A percentile compares a stretch with the other conserved stretches of the same genome.
Conservation (phyloP, 257 asterid species). For the Thymus mandschuricus region DNA sequence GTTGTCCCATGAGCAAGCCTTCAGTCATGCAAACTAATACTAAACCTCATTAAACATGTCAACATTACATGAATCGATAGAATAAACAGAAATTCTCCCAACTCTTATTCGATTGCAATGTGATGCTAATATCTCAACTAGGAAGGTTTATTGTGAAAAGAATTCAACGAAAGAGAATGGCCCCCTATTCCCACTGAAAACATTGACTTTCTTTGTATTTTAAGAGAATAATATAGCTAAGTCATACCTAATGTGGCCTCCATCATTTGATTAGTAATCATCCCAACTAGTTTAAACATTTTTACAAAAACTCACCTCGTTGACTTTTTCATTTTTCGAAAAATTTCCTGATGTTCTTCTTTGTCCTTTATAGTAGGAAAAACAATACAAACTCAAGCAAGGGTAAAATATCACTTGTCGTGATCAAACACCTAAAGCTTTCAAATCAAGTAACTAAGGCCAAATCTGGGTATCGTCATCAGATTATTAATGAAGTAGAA, state of each 20-base stretch:
- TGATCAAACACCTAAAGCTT: background rate
- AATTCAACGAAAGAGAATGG: constrained; percentile 5
- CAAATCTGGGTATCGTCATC: background rate
- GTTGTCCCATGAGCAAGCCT: background rate
- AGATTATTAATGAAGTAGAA: background rate
- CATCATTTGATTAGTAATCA: background rate
- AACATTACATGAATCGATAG: background rate
- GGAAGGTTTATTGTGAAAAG: background rate
- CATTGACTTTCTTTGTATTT: background rate
- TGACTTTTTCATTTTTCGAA: background rate
- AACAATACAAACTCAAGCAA: background rate
- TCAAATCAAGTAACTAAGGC: background rate
- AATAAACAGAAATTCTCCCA: background rate
- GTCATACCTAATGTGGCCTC: background rate
- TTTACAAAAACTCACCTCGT: background rate
- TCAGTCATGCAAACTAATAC: constrained; percentile 7
- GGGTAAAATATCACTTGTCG: background rate
- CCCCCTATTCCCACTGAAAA: background rate
- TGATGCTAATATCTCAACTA: background rate
- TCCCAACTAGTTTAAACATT: background rate
- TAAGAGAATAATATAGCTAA: constrained; percentile 5
- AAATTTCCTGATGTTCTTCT: background rate
- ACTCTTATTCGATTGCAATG: constrained; percentile 5
- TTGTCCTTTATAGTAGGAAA: background rate
- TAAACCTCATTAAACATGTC: constrained; percentile 3